phyloP scores from a whole-genome alignment of 352 stramenopile species.

The Phytopythium delawarense region DNA sequence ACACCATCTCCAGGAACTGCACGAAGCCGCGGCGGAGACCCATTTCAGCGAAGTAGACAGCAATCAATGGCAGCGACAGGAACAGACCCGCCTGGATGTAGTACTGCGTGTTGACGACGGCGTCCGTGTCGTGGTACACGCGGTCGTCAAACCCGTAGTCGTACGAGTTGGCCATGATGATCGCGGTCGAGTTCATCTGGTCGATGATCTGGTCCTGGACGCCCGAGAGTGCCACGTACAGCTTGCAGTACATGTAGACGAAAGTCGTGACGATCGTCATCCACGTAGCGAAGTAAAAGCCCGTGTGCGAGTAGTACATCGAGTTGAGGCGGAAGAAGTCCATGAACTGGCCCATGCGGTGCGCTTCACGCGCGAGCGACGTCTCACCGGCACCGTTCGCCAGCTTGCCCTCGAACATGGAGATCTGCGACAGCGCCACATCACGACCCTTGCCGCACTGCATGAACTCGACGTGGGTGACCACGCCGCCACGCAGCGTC shows the following conservation, averaged over 20 bases:
- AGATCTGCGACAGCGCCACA: conserved; percentile 82
- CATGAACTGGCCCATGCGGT: conserved; percentile 84
- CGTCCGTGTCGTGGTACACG: conserved; percentile 54
- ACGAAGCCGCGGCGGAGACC: conserved; percentile 61
- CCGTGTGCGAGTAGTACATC: conserved; percentile 87
- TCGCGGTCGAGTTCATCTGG: conserved; percentile 67
- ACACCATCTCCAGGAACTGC: conserved; percentile 76
- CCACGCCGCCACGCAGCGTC: conserved; percentile 65
- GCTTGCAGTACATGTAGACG: conserved; percentile 85
- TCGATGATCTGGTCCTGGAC: conserved; percentile 70
- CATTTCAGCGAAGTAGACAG: conserved; percentile 80
- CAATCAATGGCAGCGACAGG: conserved; percentile 71
- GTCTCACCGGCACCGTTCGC: conserved; percentile 81
- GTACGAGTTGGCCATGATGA: conserved; percentile 60
- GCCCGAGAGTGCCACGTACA: conserved; percentile 72
- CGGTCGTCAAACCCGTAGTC: conserved; percentile 50
- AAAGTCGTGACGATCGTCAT: conserved; percentile 88
- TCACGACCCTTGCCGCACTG: conserved; percentile 85
- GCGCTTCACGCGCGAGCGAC: conserved; percentile 67
- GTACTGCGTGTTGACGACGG: conserved; percentile 81
- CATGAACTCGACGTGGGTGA: conserved; percentile 86
- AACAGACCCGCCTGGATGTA: conserved; percentile 83
- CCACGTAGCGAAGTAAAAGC: conserved; percentile 85
- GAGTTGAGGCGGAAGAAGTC: conserved; percentile 86
- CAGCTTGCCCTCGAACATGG: conserved; percentile 86